Conservation (phyloP, 2,329 filamentous ascomycete species). For the Parastagonospora nodorum region DNA sequence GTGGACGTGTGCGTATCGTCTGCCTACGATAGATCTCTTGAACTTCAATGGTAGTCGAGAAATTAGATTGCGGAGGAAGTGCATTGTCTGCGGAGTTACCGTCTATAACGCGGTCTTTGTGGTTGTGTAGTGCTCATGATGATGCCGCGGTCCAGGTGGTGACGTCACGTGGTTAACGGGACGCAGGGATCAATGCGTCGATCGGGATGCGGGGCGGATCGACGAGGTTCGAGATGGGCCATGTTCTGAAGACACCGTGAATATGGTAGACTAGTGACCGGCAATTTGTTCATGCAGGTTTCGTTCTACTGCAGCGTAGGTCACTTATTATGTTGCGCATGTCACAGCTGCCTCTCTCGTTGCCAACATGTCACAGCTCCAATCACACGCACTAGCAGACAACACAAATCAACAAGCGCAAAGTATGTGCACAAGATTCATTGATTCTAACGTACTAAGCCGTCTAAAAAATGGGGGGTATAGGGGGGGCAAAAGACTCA, state of each 20-base stretch:
- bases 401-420: no score
- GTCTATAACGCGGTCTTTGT: not conserved
- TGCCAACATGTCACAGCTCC: no score
- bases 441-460: not conserved
- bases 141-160: constrained; percentile 3
- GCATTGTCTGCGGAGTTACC: constrained; percentile 10
- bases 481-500: not conserved
- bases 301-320: no score
- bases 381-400: no score
- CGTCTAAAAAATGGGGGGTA: constrained; percentile 4
- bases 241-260: no score
- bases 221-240: no score
- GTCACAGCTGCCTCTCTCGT: no score
- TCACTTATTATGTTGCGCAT: no score
- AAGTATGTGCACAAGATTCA: not conserved
- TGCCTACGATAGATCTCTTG: constrained; percentile 2
- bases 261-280: no score
- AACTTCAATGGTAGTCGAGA: not conserved
- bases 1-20: constrained; percentile 38
- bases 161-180: not conserved
- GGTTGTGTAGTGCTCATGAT: constrained; percentile 13
- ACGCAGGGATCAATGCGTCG: no score
- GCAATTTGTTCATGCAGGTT: no score
- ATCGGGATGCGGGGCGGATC: no score
- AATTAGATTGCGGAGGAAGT: constrained; percentile 15